phyloP scores from a whole-genome alignment of 106 monocot species.

The Narthecium ossifragum region DNA sequence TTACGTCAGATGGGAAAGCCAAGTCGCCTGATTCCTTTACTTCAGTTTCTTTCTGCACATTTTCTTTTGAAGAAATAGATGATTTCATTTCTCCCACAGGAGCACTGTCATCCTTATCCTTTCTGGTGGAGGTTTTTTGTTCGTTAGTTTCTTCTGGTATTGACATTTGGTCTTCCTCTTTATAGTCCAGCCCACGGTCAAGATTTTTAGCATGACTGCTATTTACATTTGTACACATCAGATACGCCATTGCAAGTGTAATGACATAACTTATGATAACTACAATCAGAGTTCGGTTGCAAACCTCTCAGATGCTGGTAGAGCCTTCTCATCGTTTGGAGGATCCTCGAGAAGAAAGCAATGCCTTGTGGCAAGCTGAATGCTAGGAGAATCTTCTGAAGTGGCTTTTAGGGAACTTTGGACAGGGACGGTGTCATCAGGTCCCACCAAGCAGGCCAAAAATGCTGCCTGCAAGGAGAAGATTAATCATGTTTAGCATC shows the following conservation, averaged over 20 bases:
- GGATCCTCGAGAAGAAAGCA: constrained; percentile 90
- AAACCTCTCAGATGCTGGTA: constrained; percentile 37
- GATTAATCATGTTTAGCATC: constrained; percentile 1
- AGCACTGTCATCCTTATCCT: constrained; percentile 15
- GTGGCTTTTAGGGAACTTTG: constrained; percentile 79
- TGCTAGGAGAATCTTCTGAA: constrained; percentile 65
- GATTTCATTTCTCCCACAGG: constrained; percentile 11
- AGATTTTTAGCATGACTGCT: constrained; percentile 21
- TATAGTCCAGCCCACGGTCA: constrained; percentile 19
- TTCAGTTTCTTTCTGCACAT: constrained; percentile 2
- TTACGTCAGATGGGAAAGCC: constrained; percentile 2
- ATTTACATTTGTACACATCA: constrained; percentile 13
- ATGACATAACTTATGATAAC: not conserved
- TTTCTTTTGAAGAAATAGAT: constrained; percentile 21
- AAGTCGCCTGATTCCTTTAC: constrained; percentile 10
- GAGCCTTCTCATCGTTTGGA: constrained; percentile 43
- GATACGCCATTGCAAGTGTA: not conserved
- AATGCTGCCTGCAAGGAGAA: constrained; percentile 69
- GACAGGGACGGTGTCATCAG: constrained; percentile 41
- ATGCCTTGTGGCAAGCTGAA: constrained; percentile 83
- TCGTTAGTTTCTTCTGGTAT: constrained; percentile 16
- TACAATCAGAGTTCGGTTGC: not conserved
- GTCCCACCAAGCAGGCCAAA: constrained; percentile 53
- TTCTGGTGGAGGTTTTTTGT: constrained; percentile 9
- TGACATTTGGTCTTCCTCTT: constrained; percentile 28